Evolutionary conservation across 2,329 filamentous ascomycete genomes (phyloP), one percentile per base, ranked within the genome.

Genomic region (Periconia macrospinosa): DNA sequence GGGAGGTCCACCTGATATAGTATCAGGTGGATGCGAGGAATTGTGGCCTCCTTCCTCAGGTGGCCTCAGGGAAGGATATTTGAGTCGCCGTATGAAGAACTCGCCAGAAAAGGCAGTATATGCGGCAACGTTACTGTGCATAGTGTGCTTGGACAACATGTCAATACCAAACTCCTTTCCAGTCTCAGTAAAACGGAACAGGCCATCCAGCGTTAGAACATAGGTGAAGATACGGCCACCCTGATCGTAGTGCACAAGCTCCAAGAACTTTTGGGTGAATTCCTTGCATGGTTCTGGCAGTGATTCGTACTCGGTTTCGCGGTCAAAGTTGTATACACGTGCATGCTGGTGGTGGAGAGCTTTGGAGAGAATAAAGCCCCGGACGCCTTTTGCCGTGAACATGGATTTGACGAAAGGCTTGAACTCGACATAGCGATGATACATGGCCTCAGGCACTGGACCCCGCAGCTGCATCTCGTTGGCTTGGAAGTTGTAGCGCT

Each of bases 131-230:
- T 97, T 88, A 60, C 90, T 93, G 76, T 97, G 93, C 91, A 97
- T 96, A 41, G 91, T 96, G 74, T 97, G 93, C 72, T 97, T 97
- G 73, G 88, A 92, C 65, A 97, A 76, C 72, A 97, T 80, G 75
- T 97, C 93, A 65, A 97, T 91, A 49, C 92, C 91, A 55, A 97
- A 97, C 66, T 97, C 92, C 65, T 94, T 94, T 30, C 93, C 93
- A 0, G 93, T 97, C 74, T 97, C 93, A 1, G 93, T 97, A 75
- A 97, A 97, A 44, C 92, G 88, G 68, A 95, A 84, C 49, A 93
- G 81, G 6, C 88, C 89, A 67, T 97, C 93, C 7, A 97, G 81
- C 0, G 91, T 96, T 19, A 97, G 79, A 23, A 97, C 88, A 63
- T 97, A 97, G 19, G 93, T 97, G 68, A 94, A 97, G 52, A 95